Evolutionary conservation across 345 rosid species (phyloP), one percentile per base, ranked within the genome.

Genomic region (sweet orange (Citrus sinensis)): DNA sequence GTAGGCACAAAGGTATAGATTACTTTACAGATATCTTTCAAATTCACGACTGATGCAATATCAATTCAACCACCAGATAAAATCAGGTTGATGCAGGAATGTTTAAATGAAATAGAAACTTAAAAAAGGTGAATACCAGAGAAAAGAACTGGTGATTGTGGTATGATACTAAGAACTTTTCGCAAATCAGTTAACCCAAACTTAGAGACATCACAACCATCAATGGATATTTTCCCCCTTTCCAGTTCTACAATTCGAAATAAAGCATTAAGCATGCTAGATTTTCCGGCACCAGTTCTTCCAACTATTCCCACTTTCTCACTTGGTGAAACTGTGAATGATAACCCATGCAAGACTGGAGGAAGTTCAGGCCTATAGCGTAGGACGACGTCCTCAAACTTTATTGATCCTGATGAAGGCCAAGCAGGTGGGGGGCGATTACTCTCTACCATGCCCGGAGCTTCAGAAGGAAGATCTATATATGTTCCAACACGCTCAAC

Each of bases 221-320:
- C 98, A 64, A 96, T 90, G 80, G 78, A 51, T 40, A 96, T 88
- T 80, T 90, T 88, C 83, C 99, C 98, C 24, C 85, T 91, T 82
- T 94, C 92, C 46, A 94, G 61, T 84, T 96, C 97, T 58, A 94
- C 97, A 74, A 94, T 91, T 82, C 97, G 91, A 80, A 90, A 94
- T 71, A 94, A 86, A 70, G 98, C 97, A 88, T 94, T 96, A 62
- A 94, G 85, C 98, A 96, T 88, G 76, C 98, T 94, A 73, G 98
- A 94, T 83, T 96, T 96, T 54, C 98, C 98, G 1, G 97, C 97
- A 61, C 99, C 99, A 69, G 97, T 94, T 91, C 99, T 92, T 85
- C 99, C 98, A 66, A 94, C 99, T 46, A 96, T 90, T 59, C 99
- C 98, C 75, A 92, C 82, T 87, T 91, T 94, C 88, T 92, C 94